Base-by-base conservation (phyloP, 2,329 filamentous ascomycete species). In the Epichloe brachyelytri region DNA sequence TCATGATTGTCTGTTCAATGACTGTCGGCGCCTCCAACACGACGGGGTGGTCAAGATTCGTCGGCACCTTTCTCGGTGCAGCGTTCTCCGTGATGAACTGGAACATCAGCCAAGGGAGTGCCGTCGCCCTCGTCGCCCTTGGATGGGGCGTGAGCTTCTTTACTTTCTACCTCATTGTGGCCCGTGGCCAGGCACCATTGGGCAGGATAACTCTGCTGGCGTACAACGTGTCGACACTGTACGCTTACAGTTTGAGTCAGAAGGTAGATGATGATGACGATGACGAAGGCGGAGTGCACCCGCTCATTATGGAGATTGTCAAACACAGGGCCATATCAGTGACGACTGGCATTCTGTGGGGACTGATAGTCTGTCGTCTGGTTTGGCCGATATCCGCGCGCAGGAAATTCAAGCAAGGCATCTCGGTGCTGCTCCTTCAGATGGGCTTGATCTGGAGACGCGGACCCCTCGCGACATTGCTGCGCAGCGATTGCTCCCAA, bases 1-100 rank as follows among this genome's bases (percentile, higher is more conserved):
- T 94, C 70, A 95, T 95, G 89, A 80, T 95, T 62, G 90, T 96
- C 20, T 95, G 88, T 65, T 88, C 86, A 30, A 95, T 95, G 88
- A 95, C 89, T 0, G 88, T 95, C 30, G 90, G 90, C 19, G 87
- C 89, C 7, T 87, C 88, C 33, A 96, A 95, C 65, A 94, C 89
- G 1, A 95, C 89, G 0, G 88, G 87, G 2, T 80, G 82, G 65
- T 81, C 88, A 48, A 82, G 90, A 58, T 90, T 95, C 61, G 71
- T 86, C 7, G 89, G 89, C 54, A 95, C 89, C 1, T 75, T 86
- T 49, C 72, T 91, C 38, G 90, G 90, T 22, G 88, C 88, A 14
- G 62, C 76, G 3, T 82, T 83, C 54, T 86, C 88, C 0, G 74
- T 89, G 17, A 56, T 83, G 26, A 82, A 85, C 49, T 96, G 90